Evolutionary conservation across 345 rosid species (phyloP), one percentile per base, ranked within the genome.

Genomic region (Cardamine resedifolia): DNA sequence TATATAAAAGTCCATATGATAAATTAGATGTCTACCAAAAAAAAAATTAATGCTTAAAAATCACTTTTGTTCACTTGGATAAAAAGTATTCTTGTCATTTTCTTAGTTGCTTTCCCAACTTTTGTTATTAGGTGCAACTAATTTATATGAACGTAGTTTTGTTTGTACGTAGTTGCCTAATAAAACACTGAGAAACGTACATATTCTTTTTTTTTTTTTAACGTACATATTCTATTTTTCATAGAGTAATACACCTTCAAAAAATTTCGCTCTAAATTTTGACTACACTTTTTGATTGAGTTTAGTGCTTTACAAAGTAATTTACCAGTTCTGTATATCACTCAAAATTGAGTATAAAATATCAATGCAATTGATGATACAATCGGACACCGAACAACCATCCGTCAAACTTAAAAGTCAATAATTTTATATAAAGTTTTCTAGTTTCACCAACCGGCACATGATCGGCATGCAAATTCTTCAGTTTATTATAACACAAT

Each of bases 371-470:
- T 64, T 48, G 45, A 48, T 12, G 58, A 33, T 26, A 49, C 19
- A 19, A n/a, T 31, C 10, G 14, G 19, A 45, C 57, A 43, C 70
- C 24, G 38, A 73, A 65, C 65, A 45, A 64, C 65, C 66, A 23
- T 73, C 66, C 23, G 58, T 73, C 60, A 66, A 58, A 58, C 34
- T 38, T 34, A 66, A 58, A 66, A 74, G 51, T 47, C 71, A 18
- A 23, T 9, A 49, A 18, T 27, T 38, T 20, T 33, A 58, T 66
- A 58, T n/a, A 58, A n/a, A 60, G 8, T 38, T 21, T 28, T 36
- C 33, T 41, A 51, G 31, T 69, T 62, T 47, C 70, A 76, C 75
- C 79, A 55, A 69, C 79, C 79, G 58, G 50, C 79, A 44, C 69
- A 68, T 75, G 70, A 55, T 61, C 74, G 63, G 74, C 74, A 44